These are phyloP conservation scores for Exophiala bonariae DNA, from an alignment of 2,329 filamentous ascomycete species.

Conservation along the genomic window DNA sequence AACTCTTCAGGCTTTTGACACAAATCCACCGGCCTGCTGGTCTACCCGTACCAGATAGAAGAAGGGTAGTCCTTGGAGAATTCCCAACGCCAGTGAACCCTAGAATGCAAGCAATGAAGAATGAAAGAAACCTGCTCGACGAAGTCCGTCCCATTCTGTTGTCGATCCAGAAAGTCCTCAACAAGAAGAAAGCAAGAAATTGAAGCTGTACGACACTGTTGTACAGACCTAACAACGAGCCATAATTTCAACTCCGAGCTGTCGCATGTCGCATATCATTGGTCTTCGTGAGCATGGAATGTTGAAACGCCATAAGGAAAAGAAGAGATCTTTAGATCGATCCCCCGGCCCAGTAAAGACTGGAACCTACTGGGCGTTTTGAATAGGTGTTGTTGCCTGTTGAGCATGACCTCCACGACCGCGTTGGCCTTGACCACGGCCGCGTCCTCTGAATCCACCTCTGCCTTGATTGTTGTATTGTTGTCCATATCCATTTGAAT, in stretches of 20 bases:
- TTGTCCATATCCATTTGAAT: constrained; percentile 24
- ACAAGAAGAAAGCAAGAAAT: constrained; percentile 12
- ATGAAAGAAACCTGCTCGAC: background rate
- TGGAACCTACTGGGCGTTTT: constrained; percentile 18
- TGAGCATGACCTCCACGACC: constrained; percentile 26
- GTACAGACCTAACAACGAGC: constrained; percentile 22
- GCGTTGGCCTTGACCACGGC: constrained; percentile 44
- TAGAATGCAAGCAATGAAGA: constrained; percentile 4
- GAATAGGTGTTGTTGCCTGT: constrained; percentile 14
- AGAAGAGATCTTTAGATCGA: constrained; percentile 14
- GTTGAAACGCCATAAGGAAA: constrained; percentile 17
- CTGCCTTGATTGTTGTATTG: constrained; percentile 36
- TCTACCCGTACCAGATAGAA: constrained; percentile 7
- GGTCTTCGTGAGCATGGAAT: constrained; percentile 25
- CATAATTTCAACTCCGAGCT: constrained; percentile 27
- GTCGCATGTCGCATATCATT: constrained; percentile 27
- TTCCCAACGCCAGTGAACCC: constrained; percentile 13
- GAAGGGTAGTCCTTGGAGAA: constrained; percentile 5
- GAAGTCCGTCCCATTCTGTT: constrained; percentile 2
- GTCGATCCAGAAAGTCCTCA: constrained; percentile 21
- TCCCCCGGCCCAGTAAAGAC: background rate
- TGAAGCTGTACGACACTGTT: constrained; percentile 22
- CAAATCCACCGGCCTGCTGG: constrained; percentile 3
- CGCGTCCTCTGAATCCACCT: constrained; percentile 44
- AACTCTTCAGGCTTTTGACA: constrained; percentile 11